Conservation (phyloP, 306 rosid genomes). For the Hylodesmum podocarpum region DNA sequence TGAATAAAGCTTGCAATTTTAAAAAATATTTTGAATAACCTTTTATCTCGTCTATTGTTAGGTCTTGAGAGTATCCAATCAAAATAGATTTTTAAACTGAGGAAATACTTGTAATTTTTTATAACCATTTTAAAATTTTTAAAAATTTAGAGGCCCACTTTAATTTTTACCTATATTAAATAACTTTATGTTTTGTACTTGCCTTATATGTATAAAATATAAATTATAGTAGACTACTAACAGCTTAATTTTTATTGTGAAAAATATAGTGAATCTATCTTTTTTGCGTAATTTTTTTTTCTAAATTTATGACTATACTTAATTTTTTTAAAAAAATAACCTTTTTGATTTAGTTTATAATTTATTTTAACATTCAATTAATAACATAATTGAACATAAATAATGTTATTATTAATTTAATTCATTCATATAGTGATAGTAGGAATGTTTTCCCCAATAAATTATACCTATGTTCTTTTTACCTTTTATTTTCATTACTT, state of each 20-base stretch:
- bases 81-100: neutral
- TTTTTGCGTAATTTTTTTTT: neutral
- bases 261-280: too few relatives aligned
- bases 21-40: neutral
- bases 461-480: neutral
- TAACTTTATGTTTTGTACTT: neutral
- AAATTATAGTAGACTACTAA: neutral
- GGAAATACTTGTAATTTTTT: neutral
- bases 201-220: neutral
- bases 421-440: neutral
- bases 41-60: neutral
- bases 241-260: neutral
- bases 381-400: neutral
- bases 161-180: neutral
- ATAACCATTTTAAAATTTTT: neutral
- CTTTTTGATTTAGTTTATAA: neutral
- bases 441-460: neutral
- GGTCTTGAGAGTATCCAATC: neutral
- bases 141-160: neutral
- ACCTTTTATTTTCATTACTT: neutral
- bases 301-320: neutral
- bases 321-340: too few relatives aligned
- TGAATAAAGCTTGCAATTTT: neutral
- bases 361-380: neutral
- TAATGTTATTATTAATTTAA: neutral